Base-by-base conservation (phyloP, 176 grass and related monocot species). In the Avena sativa region DNA sequence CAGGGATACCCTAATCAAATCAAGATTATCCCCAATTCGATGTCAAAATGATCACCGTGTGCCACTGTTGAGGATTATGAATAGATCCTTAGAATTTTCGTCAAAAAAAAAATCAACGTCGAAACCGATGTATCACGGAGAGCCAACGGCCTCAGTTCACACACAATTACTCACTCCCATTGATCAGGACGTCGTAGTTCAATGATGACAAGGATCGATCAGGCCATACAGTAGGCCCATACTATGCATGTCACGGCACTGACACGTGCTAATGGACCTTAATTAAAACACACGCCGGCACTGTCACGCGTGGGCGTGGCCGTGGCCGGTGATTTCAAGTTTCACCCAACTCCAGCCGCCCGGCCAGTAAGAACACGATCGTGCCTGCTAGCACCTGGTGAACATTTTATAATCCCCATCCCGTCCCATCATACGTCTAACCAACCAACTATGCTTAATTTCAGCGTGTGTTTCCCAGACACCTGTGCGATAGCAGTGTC, bases 131-230 rank as follows among this genome's bases (percentile, higher is more conserved):
- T 28, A 4, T 63, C 60, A 30, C 11, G 12, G 4, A 65, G 62
- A 65, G 25, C 23, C 23, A 64, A 64, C 23, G 25, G 4, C 25
- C 12, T 30, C 0, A 65, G 20, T 65, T 65, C 62, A 65, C 62
- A 65, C 62, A 30, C 25, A 28, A 1, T 6, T 65, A 21, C 46
- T 74, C 46, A 21, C 46, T 74, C 28, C 23, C 47, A 17, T 76
- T 48, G 47, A 76, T 76, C 73, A 8, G 48, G 73, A 76, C 73
- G 73, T n/a, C 73, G 73, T 76, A 53, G 21, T 76, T 76, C 48
- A 14, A 52, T 30, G 72, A 52, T 75, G 52, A 78, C 52, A 58
- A 58, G 11, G 25, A 57, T 57, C 16, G 53, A 43, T 9, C 59
- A 15, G 15, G 17, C 4, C 1, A 70, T 36, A 70, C 2, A 13